Evolutionary conservation across 129 eudicot species (phyloP).

Genomic region (Flaveria robusta): DNA sequence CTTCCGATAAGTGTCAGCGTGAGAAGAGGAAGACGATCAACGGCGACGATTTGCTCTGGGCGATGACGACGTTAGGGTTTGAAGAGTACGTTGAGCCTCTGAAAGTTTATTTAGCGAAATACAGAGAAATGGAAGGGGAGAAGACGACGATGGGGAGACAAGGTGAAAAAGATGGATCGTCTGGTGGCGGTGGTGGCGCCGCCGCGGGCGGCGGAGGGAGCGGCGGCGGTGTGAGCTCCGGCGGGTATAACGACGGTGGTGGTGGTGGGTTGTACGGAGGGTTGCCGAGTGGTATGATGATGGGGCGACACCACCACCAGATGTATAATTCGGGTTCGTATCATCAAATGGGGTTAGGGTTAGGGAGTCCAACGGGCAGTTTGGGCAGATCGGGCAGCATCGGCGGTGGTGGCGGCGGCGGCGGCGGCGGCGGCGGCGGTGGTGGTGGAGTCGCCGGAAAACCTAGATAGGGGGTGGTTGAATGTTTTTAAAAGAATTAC

Average conservation of each 20-base stretch:
- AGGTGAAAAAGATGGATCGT: conserved; percentile 39
- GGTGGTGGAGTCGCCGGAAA: conserved; percentile 35
- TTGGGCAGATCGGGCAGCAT: conserved; percentile 46
- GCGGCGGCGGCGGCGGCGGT: neutral
- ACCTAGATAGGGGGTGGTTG: conserved; percentile 32
- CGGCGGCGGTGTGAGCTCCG: conserved; percentile 31
- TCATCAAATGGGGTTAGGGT: conserved; percentile 47
- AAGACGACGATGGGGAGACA: conserved; percentile 44
- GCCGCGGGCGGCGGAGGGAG: conserved; percentile 31
- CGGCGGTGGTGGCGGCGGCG: neutral
- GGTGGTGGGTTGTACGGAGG: conserved; percentile 40
- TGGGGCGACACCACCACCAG: conserved; percentile 44
- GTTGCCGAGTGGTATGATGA: conserved; percentile 41
- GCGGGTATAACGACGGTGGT: conserved; percentile 31
- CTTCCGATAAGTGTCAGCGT: conserved; percentile 58
- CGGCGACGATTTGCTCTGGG: conserved; percentile 62
- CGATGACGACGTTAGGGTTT: conserved; percentile 62
- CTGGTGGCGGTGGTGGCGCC: conserved; percentile 36
- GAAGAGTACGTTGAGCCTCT: conserved; percentile 59
- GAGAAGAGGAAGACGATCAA: conserved; percentile 61
- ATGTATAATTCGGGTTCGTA: conserved; percentile 43
- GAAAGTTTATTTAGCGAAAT: conserved; percentile 50
- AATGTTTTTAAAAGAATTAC: neutral
- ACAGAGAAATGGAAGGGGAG: conserved; percentile 57
- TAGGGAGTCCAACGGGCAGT: conserved; percentile 40